Conservation (phyloP, 1,139 yeast genomes). For the Taphrina sp. region DNA sequence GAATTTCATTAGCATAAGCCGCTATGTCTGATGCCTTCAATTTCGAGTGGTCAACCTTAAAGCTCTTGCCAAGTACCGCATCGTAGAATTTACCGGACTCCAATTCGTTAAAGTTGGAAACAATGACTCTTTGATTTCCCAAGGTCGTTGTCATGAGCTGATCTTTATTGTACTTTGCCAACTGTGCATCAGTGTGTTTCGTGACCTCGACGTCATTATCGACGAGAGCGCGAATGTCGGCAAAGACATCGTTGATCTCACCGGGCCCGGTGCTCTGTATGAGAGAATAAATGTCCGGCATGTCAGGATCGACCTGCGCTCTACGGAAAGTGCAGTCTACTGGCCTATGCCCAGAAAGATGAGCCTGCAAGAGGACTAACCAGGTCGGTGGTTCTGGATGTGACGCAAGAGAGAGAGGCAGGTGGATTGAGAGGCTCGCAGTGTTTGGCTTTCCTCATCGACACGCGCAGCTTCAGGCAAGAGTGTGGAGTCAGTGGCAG, state of each 20-base stretch:
- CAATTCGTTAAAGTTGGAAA: conserved; percentile 51
- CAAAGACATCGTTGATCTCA: conserved; percentile 38
- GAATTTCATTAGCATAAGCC: too few relatives aligned
- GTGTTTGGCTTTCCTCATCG: too few relatives aligned
- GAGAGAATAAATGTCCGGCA: conserved; percentile 22
- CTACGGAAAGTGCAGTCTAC: too few relatives aligned
- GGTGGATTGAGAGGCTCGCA: too few relatives aligned
- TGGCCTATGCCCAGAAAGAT: too few relatives aligned
- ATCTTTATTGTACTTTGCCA: conserved; percentile 50
- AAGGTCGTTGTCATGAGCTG: conserved; percentile 49
- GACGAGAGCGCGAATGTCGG: conserved; percentile 45
- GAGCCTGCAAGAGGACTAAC: too few relatives aligned
- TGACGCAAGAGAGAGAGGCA: too few relatives aligned
- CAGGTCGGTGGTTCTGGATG: too few relatives aligned
- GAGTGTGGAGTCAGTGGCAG: too few relatives aligned
- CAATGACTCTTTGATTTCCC: conserved; percentile 44
- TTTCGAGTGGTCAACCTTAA: conserved; percentile 61
- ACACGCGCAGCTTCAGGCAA: too few relatives aligned
- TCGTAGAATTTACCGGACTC: conserved; percentile 52
- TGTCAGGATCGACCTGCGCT: too few relatives aligned
- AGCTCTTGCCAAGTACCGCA: conserved; percentile 51
- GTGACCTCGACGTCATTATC: conserved; percentile 43
- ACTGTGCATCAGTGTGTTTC: conserved; percentile 43
- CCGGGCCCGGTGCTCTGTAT: conserved; percentile 31
- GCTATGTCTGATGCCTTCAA: conserved; percentile 39